These are phyloP conservation scores for Rhododendron kiyosumense DNA, from an alignment of 148 eudicot species.

Conservation along the genomic window DNA sequence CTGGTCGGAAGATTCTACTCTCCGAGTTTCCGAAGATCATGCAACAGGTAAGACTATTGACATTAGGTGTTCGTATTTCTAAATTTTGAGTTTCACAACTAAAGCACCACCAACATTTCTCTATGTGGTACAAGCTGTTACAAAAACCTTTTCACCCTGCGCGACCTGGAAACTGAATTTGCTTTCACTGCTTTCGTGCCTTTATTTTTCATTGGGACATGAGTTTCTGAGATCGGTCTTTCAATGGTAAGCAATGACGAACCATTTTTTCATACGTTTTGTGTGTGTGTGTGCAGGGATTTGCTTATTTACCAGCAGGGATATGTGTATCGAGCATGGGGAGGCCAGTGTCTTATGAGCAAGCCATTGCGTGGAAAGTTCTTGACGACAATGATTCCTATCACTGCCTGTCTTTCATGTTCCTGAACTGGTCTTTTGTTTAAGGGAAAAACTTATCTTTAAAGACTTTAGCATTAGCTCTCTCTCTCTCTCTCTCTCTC, in stretches of 20 bases:
- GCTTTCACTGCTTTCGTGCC: not conserved
- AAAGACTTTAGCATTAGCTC: not conserved
- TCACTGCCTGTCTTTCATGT: conserved; percentile 60
- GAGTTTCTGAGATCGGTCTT: not conserved
- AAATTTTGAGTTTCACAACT: not conserved
- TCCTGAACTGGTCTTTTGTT: conserved; percentile 61
- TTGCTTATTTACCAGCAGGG: conserved; percentile 48
- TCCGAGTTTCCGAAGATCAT: conserved; percentile 50
- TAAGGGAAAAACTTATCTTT: conserved; percentile 12
- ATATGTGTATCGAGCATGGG: conserved; percentile 58
- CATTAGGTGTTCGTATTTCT: not conserved
- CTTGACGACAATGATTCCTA: conserved; percentile 37
- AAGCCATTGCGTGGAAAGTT: conserved; percentile 58
- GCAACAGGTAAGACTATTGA: conserved; percentile 38
- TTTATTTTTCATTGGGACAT: not conserved
- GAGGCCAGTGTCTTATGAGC: conserved; percentile 49
- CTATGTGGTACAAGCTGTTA: not conserved
- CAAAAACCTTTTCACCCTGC: not conserved
- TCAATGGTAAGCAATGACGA: not conserved
- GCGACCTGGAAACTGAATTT: not conserved
- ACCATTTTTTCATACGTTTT: not conserved
- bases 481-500: not conserved
- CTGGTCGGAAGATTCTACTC: conserved; percentile 46
- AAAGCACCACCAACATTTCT: not conserved
- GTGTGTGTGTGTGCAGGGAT: conserved; percentile 25